These are phyloP conservation scores for Candida glucosophila DNA, from an alignment of 1,139 yeast species.

Conservation along the genomic window DNA sequence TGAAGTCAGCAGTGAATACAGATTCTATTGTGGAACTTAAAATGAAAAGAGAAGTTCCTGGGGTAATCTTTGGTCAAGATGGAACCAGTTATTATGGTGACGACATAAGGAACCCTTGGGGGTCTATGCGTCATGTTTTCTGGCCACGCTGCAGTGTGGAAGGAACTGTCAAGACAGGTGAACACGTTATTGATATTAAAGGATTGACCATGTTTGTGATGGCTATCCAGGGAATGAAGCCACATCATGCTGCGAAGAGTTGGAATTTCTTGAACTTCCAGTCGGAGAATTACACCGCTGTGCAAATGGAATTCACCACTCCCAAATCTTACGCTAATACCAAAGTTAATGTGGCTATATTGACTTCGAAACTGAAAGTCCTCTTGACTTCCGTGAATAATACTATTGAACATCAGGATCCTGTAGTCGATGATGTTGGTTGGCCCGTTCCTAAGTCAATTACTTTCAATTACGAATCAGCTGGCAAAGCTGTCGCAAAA, in stretches of 20 bases:
- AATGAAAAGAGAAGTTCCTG: slow-evolving; percentile 59
- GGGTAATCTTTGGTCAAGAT: slow-evolving; percentile 83
- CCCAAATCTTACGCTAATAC: slow-evolving; percentile 84
- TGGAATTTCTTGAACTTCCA: slow-evolving; percentile 95
- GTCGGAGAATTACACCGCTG: slow-evolving; percentile 62
- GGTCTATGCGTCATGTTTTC: slow-evolving; percentile 88
- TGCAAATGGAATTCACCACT: slow-evolving; percentile 92
- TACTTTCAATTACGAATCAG: slow-evolving; percentile 37
- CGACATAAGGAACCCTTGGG: slow-evolving; percentile 84
- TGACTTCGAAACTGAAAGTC: slow-evolving; percentile 56
- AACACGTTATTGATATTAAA: slow-evolving; percentile 24
- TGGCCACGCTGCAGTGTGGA: slow-evolving; percentile 81
- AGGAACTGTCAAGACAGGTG: slow-evolving; percentile 48
- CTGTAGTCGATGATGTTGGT: slow-evolving; percentile 68
- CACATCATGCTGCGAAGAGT: slow-evolving; percentile 94
- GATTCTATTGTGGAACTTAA: slow-evolving; percentile 68
- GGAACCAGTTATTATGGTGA: slow-evolving; percentile 84
- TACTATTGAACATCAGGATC: slow-evolving; percentile 51
- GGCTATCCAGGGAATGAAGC: slow-evolving; percentile 99
- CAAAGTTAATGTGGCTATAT: slow-evolving; percentile 71
- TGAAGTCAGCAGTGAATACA: slow-evolving; percentile 59
- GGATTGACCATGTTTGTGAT: slow-evolving; percentile 80
- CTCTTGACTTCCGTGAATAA: slow-evolving; percentile 62
- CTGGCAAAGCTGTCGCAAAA: slow-evolving; percentile 25
- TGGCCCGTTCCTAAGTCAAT: slow-evolving; percentile 83